Percentiles rank a stretch among this genome's conserved stretches.
Evolutionary conservation across 2,329 filamentous ascomycete genomes (phyloP).

Genomic region (Ascochyta pisi): DNA sequence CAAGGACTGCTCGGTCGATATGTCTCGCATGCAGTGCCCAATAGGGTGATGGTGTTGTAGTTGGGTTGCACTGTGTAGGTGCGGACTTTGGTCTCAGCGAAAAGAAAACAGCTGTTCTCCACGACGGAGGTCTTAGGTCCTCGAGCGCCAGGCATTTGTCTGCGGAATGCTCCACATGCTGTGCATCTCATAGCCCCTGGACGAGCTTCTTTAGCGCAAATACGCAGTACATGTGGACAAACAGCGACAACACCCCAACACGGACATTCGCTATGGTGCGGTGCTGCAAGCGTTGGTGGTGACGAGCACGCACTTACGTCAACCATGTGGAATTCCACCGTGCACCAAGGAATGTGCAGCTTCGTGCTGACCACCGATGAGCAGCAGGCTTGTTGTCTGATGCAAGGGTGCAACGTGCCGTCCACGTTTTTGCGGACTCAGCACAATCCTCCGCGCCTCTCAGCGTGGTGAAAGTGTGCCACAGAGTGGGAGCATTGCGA

Average conservation of each 20-base stretch:
- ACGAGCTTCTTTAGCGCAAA: no score
- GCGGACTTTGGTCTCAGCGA: slow-evolving; percentile 15
- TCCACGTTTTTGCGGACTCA: slow-evolving; percentile 42
- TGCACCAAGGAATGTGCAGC: slow-evolving; percentile 12
- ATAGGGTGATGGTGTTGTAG: slow-evolving; percentile 28
- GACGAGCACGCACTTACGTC: neutral
- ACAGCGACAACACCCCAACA: no score
- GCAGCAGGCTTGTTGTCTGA: slow-evolving; percentile 10
- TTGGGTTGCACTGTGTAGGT: slow-evolving; percentile 37
- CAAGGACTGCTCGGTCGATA: slow-evolving; percentile 35
- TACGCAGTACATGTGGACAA: no score
- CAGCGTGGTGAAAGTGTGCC: slow-evolving; percentile 26
- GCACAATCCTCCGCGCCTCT: slow-evolving; percentile 41
- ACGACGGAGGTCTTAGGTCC: neutral
- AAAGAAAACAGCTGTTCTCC: slow-evolving; percentile 1
- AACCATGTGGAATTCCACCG: neutral
- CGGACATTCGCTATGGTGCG: neutral
- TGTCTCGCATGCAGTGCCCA: slow-evolving; percentile 43
- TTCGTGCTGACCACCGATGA: slow-evolving; percentile 21
- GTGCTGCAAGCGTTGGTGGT: neutral
- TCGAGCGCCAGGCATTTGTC: slow-evolving; percentile 1
- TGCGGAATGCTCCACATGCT: slow-evolving; percentile 5
- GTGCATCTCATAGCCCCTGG: no score
- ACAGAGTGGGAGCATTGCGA: slow-evolving; percentile 29
- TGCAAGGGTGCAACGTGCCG: slow-evolving; percentile 47